Base-by-base conservation (phyloP, 2,329 filamentous ascomycete species). In the Rutstroemia sp. region DNA sequence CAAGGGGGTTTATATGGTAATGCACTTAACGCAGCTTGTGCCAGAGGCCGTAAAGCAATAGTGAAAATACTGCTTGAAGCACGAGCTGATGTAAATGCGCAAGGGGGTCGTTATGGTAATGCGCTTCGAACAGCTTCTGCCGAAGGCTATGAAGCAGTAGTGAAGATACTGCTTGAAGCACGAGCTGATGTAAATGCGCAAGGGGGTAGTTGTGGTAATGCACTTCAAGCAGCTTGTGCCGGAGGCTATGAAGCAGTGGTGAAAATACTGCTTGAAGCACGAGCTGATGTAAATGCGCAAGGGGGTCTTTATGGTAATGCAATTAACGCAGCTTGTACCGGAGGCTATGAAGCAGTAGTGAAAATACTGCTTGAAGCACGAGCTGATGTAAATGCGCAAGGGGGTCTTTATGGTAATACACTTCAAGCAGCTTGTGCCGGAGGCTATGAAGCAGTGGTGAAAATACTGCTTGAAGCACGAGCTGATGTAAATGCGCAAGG, bases 351-450 rank as follows among this genome's bases (percentile, higher is more conserved):
- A 12, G 38, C 38, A 9, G 23, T 55, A 6, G 53, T 55, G 2
- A 47, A 37, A 14, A 8, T 34, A 19, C 38, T 55, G 14, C 21
- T 55, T 19, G 9, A 49, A 18, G 14, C 25, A 9, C 25, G 39
- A 45, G 53, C 47, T 23, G 47, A 49, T 50, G 37, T 56, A 12
- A 49, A 56, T 45, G 38, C 37, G 4, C 16, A 49, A 30, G 25
- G 53, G 14, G 5, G 16, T 7, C 1, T 18, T 3, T 16, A 18
- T 18, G 39, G 39, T 14, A n/a, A 2, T 52, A 9, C 30, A 21
- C 49, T 16, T 4, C 14, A 4, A 0, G 4, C 5, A 49, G 49
- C 25, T 23, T n/a, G 5, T 23, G 5, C 0, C 0, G 0, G 3
- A 1, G 38, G 23, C 5, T 1, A 52, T 18, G 5, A 34, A 18